These are phyloP conservation scores for Elaeagnus macrophylla DNA, from an alignment of 306 rosid genomes.

Conservation along the genomic window DNA sequence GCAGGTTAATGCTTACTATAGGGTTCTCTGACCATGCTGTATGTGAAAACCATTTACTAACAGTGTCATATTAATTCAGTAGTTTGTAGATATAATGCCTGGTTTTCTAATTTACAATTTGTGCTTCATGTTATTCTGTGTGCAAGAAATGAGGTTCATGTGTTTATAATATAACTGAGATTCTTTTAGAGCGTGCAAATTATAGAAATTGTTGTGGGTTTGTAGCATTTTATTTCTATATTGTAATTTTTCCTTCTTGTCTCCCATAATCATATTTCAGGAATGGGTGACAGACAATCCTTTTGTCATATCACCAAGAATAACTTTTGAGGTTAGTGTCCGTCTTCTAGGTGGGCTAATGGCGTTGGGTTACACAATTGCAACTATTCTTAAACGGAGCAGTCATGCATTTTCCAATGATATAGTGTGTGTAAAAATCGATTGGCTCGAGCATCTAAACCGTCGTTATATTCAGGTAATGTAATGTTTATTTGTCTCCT, in stretches of 20 bases:
- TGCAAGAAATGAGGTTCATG: too few relatives aligned
- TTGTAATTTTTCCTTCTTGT: neutral
- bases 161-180: too few relatives aligned
- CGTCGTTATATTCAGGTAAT: constrained; percentile 89
- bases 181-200: too few relatives aligned
- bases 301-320: constrained; percentile 95
- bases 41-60: too few relatives aligned
- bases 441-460: constrained; percentile 90
- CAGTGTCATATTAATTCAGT: too few relatives aligned
- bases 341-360: constrained; percentile 98
- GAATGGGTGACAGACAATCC: constrained; percentile 98
- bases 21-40: too few relatives aligned
- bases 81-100: too few relatives aligned
- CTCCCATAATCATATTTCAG: constrained; percentile 36
- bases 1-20: too few relatives aligned
- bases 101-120: too few relatives aligned
- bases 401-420: constrained; percentile 80
- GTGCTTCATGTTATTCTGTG: too few relatives aligned
- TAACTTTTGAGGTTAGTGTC: constrained; percentile 98
- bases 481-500: neutral
- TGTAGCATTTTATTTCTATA: too few relatives aligned
- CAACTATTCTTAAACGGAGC: constrained; percentile 84
- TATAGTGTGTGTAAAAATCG: constrained; percentile 68
- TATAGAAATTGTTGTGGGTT: too few relatives aligned
- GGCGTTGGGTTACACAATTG: constrained; percentile 99